Evolutionary conservation across 139 green algal genomes (phyloP).

Genomic region (Chlamydomonas applanata): DNA sequence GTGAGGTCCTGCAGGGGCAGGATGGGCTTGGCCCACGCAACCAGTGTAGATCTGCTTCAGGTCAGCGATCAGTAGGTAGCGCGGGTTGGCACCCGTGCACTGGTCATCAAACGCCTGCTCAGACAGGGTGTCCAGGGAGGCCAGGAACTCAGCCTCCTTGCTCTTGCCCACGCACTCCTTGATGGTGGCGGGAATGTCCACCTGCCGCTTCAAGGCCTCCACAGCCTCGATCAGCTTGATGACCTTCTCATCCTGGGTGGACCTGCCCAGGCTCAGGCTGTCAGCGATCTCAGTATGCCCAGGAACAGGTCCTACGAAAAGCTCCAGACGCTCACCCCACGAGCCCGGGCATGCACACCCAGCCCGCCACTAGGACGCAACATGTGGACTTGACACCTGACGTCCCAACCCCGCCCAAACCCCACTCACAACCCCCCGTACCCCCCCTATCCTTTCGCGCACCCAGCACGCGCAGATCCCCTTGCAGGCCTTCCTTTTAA

Average conservation of each 20-base stretch:
- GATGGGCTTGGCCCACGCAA: slow-evolving; percentile 42
- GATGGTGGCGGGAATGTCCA: slow-evolving; percentile 55
- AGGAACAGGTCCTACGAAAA: too few species aligned
- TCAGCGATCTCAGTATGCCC: slow-evolving; percentile 61
- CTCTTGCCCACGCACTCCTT: slow-evolving; percentile 42
- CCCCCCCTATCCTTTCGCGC: too few species aligned
- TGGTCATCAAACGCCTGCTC: slow-evolving; percentile 72
- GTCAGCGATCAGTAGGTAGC: slow-evolving; percentile 65
- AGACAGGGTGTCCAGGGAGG: slow-evolving; percentile 37
- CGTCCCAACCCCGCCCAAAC: too few species aligned
- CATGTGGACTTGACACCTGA: too few species aligned
- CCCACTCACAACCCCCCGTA: too few species aligned
- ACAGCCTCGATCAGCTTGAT: slow-evolving; percentile 60
- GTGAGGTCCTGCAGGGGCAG: slow-evolving; percentile 37
- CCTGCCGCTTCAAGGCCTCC: slow-evolving; percentile 62
- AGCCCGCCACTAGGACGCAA: too few species aligned
- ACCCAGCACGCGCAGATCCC: too few species aligned
- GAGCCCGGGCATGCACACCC: too few species aligned
- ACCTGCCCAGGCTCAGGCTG: slow-evolving; percentile 53
- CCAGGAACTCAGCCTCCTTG: slow-evolving; percentile 37
- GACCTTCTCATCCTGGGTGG: slow-evolving; percentile 49
- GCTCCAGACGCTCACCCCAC: too few species aligned
- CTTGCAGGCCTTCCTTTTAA: too few species aligned
- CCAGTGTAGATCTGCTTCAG: slow-evolving; percentile 54
- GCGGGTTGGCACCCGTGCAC: slow-evolving; percentile 73